Percentiles rank a stretch among this genome's conserved stretches.
Conservation (phyloP, 768 basidiomycete genomes). For the Bullera alba region DNA sequence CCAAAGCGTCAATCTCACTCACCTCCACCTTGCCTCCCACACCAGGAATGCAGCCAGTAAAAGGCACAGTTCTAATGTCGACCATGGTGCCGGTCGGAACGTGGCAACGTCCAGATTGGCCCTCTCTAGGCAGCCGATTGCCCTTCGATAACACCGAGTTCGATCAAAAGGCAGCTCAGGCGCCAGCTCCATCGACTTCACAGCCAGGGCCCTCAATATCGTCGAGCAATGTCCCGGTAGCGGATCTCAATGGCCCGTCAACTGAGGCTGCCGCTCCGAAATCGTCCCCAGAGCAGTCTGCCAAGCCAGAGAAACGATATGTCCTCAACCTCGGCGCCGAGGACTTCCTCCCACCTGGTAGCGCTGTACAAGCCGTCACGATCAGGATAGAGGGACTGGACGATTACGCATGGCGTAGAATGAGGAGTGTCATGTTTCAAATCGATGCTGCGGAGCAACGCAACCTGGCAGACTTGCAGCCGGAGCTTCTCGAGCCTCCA, state of each 20-base stretch:
- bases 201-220: no score
- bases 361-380: conserved; percentile 21
- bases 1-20: conserved; percentile 2
- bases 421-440: conserved; percentile 15
- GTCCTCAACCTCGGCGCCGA: conserved; percentile 22
- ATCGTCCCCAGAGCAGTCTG: neutral
- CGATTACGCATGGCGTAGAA: conserved; percentile 24
- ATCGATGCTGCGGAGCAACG: conserved; percentile 15
- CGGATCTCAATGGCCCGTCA: no score
- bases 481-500: conserved; percentile 8
- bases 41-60: conserved; percentile 9
- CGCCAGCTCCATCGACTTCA: no score
- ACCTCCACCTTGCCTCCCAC: conserved; percentile 8
- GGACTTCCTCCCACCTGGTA: conserved; percentile 19
- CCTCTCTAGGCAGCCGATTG: conserved; percentile 12
- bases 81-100: conserved; percentile 14
- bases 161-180: neutral
- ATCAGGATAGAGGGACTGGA: conserved; percentile 22
- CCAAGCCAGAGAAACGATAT: neutral
- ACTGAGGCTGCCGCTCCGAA: no score
- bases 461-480: conserved; percentile 13
- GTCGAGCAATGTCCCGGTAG: no score
- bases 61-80: conserved; percentile 26
- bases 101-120: conserved; percentile 30
- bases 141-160: conserved; percentile 25